A percentile compares a stretch with the other conserved stretches of the same genome.
These are phyloP conservation scores for Macrophomina phaseolina DNA, from an alignment of 2,329 filamentous ascomycete species.

Conservation along the genomic window DNA sequence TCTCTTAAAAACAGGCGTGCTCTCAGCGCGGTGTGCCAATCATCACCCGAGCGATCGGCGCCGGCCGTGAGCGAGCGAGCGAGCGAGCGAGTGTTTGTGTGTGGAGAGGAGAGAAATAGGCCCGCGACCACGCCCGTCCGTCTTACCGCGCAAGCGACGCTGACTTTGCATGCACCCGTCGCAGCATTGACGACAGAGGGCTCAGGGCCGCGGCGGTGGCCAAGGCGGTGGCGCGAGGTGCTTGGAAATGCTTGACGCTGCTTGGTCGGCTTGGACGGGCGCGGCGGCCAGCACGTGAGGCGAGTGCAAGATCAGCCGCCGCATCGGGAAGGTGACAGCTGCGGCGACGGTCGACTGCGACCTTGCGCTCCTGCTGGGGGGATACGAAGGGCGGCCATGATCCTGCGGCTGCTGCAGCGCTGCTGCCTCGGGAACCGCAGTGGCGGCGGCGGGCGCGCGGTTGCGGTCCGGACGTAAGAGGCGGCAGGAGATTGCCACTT, in stretches of 20 bases:
- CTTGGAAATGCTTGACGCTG: conserved; percentile 21
- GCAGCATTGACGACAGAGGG: background rate
- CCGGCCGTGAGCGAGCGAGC: background rate
- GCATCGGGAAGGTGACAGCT: conserved; percentile 13
- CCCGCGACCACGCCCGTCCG: background rate
- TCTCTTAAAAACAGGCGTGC: background rate
- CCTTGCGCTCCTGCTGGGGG: background rate
- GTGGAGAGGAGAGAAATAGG: background rate
- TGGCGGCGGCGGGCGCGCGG: background rate
- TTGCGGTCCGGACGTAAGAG: background rate
- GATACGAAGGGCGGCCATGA: background rate
- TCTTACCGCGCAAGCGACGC: background rate
- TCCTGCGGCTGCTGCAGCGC: background rate
- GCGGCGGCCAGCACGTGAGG: background rate
- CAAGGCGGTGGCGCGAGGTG: background rate
- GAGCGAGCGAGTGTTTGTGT: background rate
- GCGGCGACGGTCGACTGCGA: background rate
- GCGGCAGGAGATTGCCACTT: conserved; percentile 1
- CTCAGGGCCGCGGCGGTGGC: background rate
- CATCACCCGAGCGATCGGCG: conserved; percentile 24
- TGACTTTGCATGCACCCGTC: background rate
- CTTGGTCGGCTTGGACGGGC: conserved; percentile 9
- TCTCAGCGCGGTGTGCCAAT: conserved; percentile 4
- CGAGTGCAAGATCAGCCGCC: background rate
- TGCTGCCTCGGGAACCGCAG: no score